These are phyloP conservation scores for Avena atlantica DNA, from an alignment of 176 grass and related monocot genomes.

Conservation along the genomic window DNA sequence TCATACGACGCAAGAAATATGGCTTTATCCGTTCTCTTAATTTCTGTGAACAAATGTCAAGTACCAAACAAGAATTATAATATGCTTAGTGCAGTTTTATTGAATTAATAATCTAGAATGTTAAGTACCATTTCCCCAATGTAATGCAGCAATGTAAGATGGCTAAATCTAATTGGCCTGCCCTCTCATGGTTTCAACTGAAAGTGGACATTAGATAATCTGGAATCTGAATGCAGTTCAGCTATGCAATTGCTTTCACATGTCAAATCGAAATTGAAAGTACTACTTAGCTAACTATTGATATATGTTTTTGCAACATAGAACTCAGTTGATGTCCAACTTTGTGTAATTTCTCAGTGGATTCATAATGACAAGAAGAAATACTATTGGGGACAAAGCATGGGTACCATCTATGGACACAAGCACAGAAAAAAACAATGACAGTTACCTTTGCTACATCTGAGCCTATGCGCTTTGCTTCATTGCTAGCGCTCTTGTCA, in stretches of 20 bases:
- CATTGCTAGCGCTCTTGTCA: constrained; percentile 82
- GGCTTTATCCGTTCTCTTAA: constrained; percentile 83
- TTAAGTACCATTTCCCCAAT: not conserved
- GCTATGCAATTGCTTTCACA: constrained; percentile 22
- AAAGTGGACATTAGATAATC: not conserved
- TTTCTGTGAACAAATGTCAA: constrained; percentile 54
- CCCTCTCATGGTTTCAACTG: not conserved
- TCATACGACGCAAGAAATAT: constrained; percentile 77
- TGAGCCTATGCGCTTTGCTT: constrained; percentile 76
- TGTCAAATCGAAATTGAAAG: constrained; percentile 22
- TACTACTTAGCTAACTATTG: not conserved
- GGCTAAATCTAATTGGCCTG: not conserved
- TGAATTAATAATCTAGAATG: not conserved
- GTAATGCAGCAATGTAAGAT: constrained; percentile 20
- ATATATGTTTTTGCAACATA: not conserved
- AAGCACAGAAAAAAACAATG: constrained; percentile 17
- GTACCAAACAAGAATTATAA: constrained; percentile 38
- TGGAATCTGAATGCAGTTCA: constrained; percentile 9
- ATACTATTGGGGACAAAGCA: not conserved
- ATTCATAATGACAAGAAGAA: not conserved
- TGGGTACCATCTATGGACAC: not conserved
- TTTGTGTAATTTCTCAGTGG: not conserved
- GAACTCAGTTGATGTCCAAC: not conserved
- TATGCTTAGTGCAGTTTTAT: constrained; percentile 16
- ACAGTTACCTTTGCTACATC: constrained; percentile 71